Evolutionary conservation across 495 filamentous ascomycete genomes (phyloP), one percentile per base, ranked within the genome.

Genomic region (Penicillium steckii): DNA sequence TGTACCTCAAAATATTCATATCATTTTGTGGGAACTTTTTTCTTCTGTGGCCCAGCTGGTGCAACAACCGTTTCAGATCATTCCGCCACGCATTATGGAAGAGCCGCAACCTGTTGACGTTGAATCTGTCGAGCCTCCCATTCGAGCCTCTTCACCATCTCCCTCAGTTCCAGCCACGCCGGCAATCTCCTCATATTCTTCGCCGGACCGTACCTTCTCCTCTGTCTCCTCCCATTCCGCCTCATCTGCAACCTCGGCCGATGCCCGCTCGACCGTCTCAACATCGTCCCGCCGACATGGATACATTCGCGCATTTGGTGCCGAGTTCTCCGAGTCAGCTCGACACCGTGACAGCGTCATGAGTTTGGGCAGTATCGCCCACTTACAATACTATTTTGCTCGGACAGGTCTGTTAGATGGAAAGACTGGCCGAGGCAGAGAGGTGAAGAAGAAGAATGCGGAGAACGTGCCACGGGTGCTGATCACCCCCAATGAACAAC

Each of bases 371-470:
- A 96, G 91, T 64, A 98, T 98, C 60, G 90, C 92, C 41, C 94
- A 98, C 72, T 73, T 98, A 59, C 94, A 98, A 62, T 96, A 98
- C 68, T 98, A 97, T 67, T 98, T 98, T 67, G 93, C 94, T 30
- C 80, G 95, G 44, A 98, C 94, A 3, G 94, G 94, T 3, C 68
- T 98, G 45, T 68, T 98, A 42, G 94, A 98, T 61, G 91, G 93
- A 29, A 97, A 96, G 66, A 92, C 91, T 15, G 94, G 85, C 43
- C 89, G 91, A 51, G 71, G 92, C 46, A 84, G 86, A 7, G 87
- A 88, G 59, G 85, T 79, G 52, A 86, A 86, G 58, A 80, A 77
- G 51, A 82, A 78, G 57, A 72, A 66, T 53, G 59, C 54, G 37
- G 64, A 72, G 17, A 71, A 74, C 37, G 52, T 71, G 6, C 72